A percentile compares a stretch with the other conserved stretches of the same genome.
Conservation (phyloP, 2,329 filamentous ascomycete species). For the Diaporthe sp. region DNA sequence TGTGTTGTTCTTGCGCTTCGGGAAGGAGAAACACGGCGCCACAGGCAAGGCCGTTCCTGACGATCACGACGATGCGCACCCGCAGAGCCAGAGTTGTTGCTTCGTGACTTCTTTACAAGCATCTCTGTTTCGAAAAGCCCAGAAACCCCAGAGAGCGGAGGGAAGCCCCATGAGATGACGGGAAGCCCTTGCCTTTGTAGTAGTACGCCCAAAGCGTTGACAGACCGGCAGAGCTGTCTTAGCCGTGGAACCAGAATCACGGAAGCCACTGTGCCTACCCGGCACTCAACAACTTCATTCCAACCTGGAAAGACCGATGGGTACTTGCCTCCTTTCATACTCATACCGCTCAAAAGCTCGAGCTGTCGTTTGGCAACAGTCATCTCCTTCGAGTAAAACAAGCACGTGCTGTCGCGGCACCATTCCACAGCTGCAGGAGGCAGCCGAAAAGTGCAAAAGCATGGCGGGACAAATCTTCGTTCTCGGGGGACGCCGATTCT, state of each 20-base stretch:
- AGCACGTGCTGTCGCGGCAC: not conserved
- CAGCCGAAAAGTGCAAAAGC: not conserved
- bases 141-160: not conserved
- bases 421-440: slow-evolving; percentile 15
- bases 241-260: not conserved
- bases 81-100: not conserved
- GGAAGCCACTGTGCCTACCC: not conserved
- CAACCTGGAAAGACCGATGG: not conserved
- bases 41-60: not conserved
- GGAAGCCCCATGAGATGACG: not conserved
- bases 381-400: not conserved
- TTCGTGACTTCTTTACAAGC: not conserved
- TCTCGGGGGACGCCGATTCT: no score
- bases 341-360: not conserved
- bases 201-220: not conserved
- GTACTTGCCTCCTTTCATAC: no score
- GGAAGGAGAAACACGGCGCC: slow-evolving; percentile 8
- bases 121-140: not conserved
- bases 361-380: not conserved
- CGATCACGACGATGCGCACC: not conserved
- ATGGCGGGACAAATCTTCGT: not conserved
- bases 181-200: not conserved
- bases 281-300: not conserved
- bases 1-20: not conserved
- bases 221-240: not conserved